A percentile compares a stretch with the other conserved stretches of the same genome.
Conservation (phyloP, 768 basidiomycete genomes). For the Leccinum arenicola region DNA sequence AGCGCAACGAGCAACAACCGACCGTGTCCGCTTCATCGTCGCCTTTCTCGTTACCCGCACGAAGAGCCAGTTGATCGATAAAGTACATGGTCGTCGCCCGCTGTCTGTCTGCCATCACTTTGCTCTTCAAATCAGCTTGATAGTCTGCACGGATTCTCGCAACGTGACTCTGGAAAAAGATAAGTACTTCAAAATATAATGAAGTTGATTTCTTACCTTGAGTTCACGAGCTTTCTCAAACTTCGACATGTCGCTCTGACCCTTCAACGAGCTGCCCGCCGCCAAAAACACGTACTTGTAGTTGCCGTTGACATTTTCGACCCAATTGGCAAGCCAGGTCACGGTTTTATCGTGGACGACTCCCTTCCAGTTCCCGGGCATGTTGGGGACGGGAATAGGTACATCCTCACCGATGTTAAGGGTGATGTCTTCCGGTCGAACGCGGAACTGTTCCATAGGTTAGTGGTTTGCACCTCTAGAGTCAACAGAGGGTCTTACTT, state of each 20-base stretch:
- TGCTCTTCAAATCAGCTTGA: constrained; percentile 75
- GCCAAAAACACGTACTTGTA: constrained; percentile 98
- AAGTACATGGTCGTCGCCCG: constrained; percentile 99
- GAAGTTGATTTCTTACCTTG: constrained; percentile 53
- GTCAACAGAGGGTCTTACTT: constrained; percentile 48
- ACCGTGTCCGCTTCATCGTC: constrained; percentile 99
- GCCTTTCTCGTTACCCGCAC: constrained; percentile 99
- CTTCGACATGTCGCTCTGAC: constrained; percentile 96
- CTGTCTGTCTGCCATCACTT: constrained; percentile 93
- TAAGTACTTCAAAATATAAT: constrained; percentile 4
- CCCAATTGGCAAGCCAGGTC: constrained; percentile 99
- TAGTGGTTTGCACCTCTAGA: constrained; percentile 3
- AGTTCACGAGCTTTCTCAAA: constrained; percentile 98
- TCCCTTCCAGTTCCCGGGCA: constrained; percentile 88
- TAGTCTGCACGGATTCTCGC: constrained; percentile 91
- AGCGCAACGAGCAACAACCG: constrained; percentile 96
- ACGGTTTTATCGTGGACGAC: constrained; percentile 93
- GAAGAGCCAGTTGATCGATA: constrained; percentile 94
- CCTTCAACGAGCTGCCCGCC: constrained; percentile 96
- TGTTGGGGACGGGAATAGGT: constrained; percentile 81
- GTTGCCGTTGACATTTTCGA: constrained; percentile 94
- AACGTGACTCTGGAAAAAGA: constrained; percentile 67
- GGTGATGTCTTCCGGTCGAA: constrained; percentile 92
- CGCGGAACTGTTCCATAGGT: constrained; percentile 57
- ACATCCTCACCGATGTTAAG: constrained; percentile 85